phyloP scores from a whole-genome alignment of 139 green algal species.

The Haematococcus sp. region DNA sequence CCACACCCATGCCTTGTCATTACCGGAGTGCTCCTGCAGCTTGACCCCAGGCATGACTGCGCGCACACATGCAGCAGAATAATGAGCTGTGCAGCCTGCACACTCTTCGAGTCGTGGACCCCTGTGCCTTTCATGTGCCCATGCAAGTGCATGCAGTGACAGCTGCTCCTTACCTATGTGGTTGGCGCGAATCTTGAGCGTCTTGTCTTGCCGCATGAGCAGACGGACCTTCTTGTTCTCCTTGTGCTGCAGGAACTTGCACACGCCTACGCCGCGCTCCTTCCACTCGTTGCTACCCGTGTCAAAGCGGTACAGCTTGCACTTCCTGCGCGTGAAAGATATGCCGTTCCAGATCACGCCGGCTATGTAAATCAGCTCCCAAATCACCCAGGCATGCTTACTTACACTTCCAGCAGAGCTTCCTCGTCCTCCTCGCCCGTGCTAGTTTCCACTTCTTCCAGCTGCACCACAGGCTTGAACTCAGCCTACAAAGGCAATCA shows the following conservation, averaged over 20 bases:
- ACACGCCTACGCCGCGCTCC: constrained; percentile 90
- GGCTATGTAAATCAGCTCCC: too few relatives aligned
- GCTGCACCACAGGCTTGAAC: constrained; percentile 93
- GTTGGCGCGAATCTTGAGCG: constrained; percentile 98
- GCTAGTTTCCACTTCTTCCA: constrained; percentile 90
- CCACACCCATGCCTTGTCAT: constrained; percentile 97
- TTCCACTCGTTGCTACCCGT: constrained; percentile 93
- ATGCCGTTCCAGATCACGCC: not conserved
- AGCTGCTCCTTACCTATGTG: constrained; percentile 68
- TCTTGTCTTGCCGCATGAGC: constrained; percentile 97
- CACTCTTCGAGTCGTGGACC: too few relatives aligned
- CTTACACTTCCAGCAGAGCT: constrained; percentile 84
- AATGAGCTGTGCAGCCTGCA: not conserved
- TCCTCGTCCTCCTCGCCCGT: constrained; percentile 96
- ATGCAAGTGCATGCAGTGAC: constrained; percentile 8
- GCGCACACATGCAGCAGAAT: not conserved
- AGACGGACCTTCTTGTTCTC: constrained; percentile 87
- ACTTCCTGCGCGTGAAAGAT: constrained; percentile 77
- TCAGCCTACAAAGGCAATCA: constrained; percentile 48
- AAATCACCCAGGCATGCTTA: not conserved
- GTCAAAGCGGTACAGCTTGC: constrained; percentile 98
- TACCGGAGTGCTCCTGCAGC: constrained; percentile 91
- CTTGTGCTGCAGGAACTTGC: constrained; percentile 93
- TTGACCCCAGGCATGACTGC: constrained; percentile 91
- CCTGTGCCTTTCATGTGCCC: not conserved